Conservation (phyloP, 2,329 filamentous ascomycete species). For the Fusarium pilosicola region DNA sequence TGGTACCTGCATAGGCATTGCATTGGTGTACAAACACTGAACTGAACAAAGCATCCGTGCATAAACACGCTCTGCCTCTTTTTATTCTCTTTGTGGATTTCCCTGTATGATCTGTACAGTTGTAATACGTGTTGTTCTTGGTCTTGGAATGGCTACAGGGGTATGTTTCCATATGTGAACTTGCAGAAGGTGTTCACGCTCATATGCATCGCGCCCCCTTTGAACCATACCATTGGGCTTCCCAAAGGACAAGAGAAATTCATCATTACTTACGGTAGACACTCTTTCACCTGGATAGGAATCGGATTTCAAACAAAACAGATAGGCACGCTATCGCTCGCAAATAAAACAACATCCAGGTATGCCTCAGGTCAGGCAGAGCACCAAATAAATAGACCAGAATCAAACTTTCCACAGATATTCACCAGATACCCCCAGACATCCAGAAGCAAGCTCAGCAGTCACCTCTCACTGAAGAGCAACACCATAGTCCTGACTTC, state of each 20-base stretch:
- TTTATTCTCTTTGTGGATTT: background rate
- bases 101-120: fast-evolving
- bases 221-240: fast-evolving
- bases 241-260: too few species aligned
- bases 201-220: background rate
- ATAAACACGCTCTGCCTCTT: background rate
- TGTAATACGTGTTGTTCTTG: background rate
- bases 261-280: too few species aligned
- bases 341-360: background rate
- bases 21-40: background rate
- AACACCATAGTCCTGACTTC: constrained; percentile 10
- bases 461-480: background rate
- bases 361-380: background rate
- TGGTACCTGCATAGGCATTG: background rate
- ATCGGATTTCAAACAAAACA: background rate
- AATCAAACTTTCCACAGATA: too few species aligned
- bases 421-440: background rate
- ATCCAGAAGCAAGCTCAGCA: background rate
- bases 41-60: background rate
- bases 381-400: background rate
- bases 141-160: background rate
- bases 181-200: background rate
- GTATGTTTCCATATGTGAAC: background rate
- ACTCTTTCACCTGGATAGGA: fast-evolving
- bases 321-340: background rate